phyloP scores from a whole-genome alignment of 352 stramenopile genomes.

The Peronospora destructor region DNA sequence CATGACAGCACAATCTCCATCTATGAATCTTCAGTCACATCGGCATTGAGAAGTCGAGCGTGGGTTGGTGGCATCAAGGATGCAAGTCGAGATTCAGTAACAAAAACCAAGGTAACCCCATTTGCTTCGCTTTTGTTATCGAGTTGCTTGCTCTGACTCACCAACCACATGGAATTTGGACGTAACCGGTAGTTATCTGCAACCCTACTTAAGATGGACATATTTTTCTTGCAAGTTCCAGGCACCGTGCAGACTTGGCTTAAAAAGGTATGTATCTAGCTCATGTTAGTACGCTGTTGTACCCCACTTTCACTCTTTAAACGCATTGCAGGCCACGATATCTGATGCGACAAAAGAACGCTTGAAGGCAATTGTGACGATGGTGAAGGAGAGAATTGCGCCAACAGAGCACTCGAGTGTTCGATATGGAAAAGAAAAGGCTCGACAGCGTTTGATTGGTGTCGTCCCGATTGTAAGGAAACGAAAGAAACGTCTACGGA shows the following conservation, averaged over 20 bases:
- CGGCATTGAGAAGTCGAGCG: slow-evolving; percentile 19
- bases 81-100: slow-evolving; percentile 32
- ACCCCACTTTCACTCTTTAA: background rate
- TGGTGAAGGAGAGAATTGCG: slow-evolving; percentile 38
- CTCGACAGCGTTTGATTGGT: slow-evolving; percentile 34
- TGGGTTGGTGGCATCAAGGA: slow-evolving; percentile 41
- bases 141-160: background rate
- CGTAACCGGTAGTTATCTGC: slow-evolving; percentile 31
- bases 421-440: slow-evolving; percentile 18
- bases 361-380: slow-evolving; percentile 30
- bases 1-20: slow-evolving; percentile 13
- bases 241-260: slow-evolving; percentile 27
- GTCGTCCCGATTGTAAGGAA: slow-evolving; percentile 54
- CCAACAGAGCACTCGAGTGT: slow-evolving; percentile 9
- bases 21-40: slow-evolving; percentile 23
- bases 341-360: slow-evolving; percentile 16
- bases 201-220: slow-evolving; percentile 53
- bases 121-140: background rate
- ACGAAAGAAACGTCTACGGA: slow-evolving; percentile 45
- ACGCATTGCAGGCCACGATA: slow-evolving; percentile 24
- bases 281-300: background rate
- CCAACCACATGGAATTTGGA: background rate
- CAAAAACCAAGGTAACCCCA: slow-evolving; percentile 34
- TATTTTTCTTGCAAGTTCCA: slow-evolving; percentile 57
- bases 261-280: slow-evolving; percentile 30